Conservation (phyloP, 2,329 filamentous ascomycete species). For the Nemania diffusa region DNA sequence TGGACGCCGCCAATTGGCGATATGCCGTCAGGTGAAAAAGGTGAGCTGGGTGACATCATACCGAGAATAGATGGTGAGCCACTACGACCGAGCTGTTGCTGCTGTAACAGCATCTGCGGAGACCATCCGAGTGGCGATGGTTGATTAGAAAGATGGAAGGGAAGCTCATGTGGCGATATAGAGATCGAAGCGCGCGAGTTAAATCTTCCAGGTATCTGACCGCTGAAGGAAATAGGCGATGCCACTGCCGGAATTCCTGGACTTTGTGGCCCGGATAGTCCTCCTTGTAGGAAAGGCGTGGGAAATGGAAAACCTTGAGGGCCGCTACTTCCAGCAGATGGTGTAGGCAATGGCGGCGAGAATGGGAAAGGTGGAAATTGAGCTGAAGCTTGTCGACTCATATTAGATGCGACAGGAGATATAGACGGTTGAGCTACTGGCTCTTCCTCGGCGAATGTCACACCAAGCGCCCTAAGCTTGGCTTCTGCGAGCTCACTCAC, state of each 20-base stretch:
- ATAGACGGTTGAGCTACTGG: slow-evolving; percentile 68
- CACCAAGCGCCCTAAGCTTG: slow-evolving; percentile 90
- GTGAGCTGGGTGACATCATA: slow-evolving; percentile 72
- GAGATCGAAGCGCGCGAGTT: slow-evolving; percentile 79
- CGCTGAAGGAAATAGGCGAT: slow-evolving; percentile 77
- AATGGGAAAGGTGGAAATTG: slow-evolving; percentile 82
- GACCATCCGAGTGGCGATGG: slow-evolving; percentile 69
- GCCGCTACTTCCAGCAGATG: slow-evolving; percentile 77
- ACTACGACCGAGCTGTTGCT: slow-evolving; percentile 63
- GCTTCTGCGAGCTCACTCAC: slow-evolving; percentile 86
- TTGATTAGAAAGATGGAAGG: slow-evolving; percentile 73
- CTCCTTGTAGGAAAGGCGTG: slow-evolving; percentile 68
- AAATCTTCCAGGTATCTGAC: slow-evolving; percentile 64
- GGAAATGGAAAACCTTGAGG: slow-evolving; percentile 67
- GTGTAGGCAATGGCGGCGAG: slow-evolving; percentile 83
- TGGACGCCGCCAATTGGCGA: slow-evolving; percentile 58
- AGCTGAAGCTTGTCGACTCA: slow-evolving; percentile 76
- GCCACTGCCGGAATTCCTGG: slow-evolving; percentile 72
- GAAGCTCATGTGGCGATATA: slow-evolving; percentile 70
- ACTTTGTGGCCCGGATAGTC: slow-evolving; percentile 69
- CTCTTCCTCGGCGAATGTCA: slow-evolving; percentile 81
- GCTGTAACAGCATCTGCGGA: slow-evolving; percentile 64
- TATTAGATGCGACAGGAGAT: slow-evolving; percentile 71
- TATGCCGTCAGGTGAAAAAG: slow-evolving; percentile 66
- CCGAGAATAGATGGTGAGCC: slow-evolving; percentile 73